These are phyloP conservation scores for Akebia trifoliata DNA, from an alignment of 164 flowering plant genomes.

Conservation along the genomic window DNA sequence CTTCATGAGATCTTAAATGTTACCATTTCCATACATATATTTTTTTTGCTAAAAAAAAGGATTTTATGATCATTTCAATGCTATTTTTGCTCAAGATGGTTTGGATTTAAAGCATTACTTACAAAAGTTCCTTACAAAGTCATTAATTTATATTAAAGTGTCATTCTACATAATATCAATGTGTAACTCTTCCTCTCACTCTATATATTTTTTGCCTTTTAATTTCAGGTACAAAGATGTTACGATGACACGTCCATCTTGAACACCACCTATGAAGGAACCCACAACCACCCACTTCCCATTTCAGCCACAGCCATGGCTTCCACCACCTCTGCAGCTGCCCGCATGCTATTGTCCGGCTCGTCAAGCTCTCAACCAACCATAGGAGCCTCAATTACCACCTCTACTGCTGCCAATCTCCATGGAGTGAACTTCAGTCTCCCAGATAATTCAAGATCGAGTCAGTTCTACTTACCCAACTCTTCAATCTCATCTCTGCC, in stretches of 20 bases:
- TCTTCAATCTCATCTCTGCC: constrained; percentile 40
- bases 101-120: no score
- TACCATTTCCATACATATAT: no score
- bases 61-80: no score
- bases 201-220: neutral
- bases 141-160: no score
- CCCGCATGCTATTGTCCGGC: constrained; percentile 74
- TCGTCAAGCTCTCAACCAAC: constrained; percentile 31
- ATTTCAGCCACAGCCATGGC: constrained; percentile 91
- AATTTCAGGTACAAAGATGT: constrained; percentile 87
- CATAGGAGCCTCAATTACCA: constrained; percentile 7
- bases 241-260: constrained; percentile 79
- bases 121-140: no score
- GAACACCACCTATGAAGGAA: constrained; percentile 94
- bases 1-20: no score
- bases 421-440: constrained; percentile 55
- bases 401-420: constrained; percentile 27
- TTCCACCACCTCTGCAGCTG: constrained; percentile 93
- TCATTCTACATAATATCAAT: no score
- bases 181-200: neutral
- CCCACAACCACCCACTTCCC: constrained; percentile 84
- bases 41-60: no score
- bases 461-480: constrained; percentile 46
- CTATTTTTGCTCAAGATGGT: no score
- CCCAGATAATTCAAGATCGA: constrained; percentile 39